Evolutionary conservation across 2,329 filamentous ascomycete species (phyloP), one percentile per base, ranked within the genome.

Genomic region (Dothistroma pini): DNA sequence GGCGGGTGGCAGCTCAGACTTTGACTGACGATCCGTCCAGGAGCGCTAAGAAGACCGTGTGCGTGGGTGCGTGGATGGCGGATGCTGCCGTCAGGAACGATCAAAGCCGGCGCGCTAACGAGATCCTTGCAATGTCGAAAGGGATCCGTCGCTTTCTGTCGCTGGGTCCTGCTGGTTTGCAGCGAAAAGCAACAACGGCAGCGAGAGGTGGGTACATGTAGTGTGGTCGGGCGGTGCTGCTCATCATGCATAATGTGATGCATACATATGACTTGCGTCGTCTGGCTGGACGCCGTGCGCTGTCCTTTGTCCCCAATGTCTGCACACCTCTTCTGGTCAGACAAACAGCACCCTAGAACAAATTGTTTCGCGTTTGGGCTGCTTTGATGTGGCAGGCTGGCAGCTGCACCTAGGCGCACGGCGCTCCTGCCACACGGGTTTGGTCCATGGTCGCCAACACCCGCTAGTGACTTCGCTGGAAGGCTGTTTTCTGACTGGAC

Each of bases 121-220:
- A 16, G 49, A 51, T 54, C 47, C 35, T 35, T 53, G 44, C 31
- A 41, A 34, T 34, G 49, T 21, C 32, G 50, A 59, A 59, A 32
- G 38, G 34, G 54, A 59, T 14, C 58, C 52, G 55, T 60, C 58
- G 58, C 51, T 55, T 59, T 31, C 34, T 55, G 52, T 19, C 55
- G 57, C 22, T 31, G 51, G 41, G 51, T 53, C 41, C 48, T 48
- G 48, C 38, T 21, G 57, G 34, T 31, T 34, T 11, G 16, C 21
- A 53, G 25, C 9, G 31, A 53, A 35, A 35, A 53, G 51, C 51
- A 53, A 19, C 4, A 53, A 21, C 21, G 10, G 22, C 22, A 29
- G 48, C 21, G 16, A 19, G 12, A 49, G 14, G 48, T 50, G 35
- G 31, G 25, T 29, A 6, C 25, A 3, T 29, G 25, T 6, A 29